These are phyloP conservation scores for Colletotrichum sp. DNA, from an alignment of 2,329 filamentous ascomycete species.

Conservation along the genomic window DNA sequence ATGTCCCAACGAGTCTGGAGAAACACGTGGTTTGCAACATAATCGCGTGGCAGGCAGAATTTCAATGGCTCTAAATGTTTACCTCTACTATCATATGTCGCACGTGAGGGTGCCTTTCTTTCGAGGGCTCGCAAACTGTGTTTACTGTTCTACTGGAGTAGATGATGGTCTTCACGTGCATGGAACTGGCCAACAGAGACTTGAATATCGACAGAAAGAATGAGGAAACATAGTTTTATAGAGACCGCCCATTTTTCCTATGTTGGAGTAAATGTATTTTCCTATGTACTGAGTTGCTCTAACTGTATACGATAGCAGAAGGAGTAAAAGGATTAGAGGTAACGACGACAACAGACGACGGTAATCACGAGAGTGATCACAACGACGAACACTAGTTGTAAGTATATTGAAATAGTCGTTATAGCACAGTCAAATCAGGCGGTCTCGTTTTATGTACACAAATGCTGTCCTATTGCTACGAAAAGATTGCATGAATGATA, in stretches of 20 bases:
- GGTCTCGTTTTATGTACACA: background rate
- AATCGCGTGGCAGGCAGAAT: background rate
- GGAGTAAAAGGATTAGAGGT: background rate
- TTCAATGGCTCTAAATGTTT: fast-evolving
- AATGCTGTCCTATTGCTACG: fast-evolving
- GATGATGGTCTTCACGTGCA: background rate
- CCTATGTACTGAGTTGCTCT: background rate
- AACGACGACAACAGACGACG: background rate
- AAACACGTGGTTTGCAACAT: background rate
- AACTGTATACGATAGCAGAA: fast-evolving
- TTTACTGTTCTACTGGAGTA: fast-evolving
- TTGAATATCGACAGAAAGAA: background rate
- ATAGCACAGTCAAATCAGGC: too few species aligned
- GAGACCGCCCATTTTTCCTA: background rate
- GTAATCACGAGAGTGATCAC: background rate
- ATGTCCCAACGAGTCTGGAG: background rate
- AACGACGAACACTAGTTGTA: background rate
- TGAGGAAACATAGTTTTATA: background rate
- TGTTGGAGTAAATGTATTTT: background rate
- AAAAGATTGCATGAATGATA: background rate
- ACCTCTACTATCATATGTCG: background rate
- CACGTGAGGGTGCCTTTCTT: fast-evolving
- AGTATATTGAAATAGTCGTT: background rate
- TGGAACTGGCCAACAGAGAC: background rate
- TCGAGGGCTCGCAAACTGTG: background rate